Evolutionary conservation across 2,329 filamentous ascomycete species (phyloP), one percentile per base, ranked within the genome.

Genomic region (Colletotrichum scovillei): DNA sequence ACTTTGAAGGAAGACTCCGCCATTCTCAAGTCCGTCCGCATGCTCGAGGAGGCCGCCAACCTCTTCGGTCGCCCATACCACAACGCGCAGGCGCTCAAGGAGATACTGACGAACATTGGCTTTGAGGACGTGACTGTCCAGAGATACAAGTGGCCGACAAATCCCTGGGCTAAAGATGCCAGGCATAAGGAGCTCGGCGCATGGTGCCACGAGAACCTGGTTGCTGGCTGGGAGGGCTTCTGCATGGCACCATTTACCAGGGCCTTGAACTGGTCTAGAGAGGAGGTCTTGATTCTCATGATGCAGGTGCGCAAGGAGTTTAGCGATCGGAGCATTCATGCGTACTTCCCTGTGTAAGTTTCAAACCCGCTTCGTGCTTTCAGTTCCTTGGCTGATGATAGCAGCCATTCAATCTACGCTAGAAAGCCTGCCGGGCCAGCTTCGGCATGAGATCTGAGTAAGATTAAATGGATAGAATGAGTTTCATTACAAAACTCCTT

Each of bases 91-190:
- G 69, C 81, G 5, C 79, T 84, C 38, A 80, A 82, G 69, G 78
- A 80, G 32, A 81, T 82, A 60, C 78, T 89, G 72, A 75, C 79
- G 19, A 83, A 85, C 5, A 84, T 84, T 0, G 89, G 88, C 3
- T 90, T 90, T 74, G 79, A 81, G 65, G 82, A 89, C 74, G 84
- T 90, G 0, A 77, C 78, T 0, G 84, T 88, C 75, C 79, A 82
- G 8, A 77, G 84, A 24, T 85, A 79, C 78, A 84, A 84, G 76
- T 82, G 87, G 76, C 86, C 87, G 0, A 79, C 83, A 49, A 86
- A 84, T 69, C 79, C 82, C 1, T 89, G 87, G 86, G n/a, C n/a
- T n/a, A n/a, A n/a, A 64, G 85, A 87, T 30, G 79, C 79, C n/a
- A 83, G 83, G 26, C 79, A 87, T 65, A 90, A 88, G 77, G 82